Percentiles rank a stretch among this genome's conserved stretches.
phyloP scores from a whole-genome alignment of 208 protist species.

The Crithidia thermophila region DNA sequence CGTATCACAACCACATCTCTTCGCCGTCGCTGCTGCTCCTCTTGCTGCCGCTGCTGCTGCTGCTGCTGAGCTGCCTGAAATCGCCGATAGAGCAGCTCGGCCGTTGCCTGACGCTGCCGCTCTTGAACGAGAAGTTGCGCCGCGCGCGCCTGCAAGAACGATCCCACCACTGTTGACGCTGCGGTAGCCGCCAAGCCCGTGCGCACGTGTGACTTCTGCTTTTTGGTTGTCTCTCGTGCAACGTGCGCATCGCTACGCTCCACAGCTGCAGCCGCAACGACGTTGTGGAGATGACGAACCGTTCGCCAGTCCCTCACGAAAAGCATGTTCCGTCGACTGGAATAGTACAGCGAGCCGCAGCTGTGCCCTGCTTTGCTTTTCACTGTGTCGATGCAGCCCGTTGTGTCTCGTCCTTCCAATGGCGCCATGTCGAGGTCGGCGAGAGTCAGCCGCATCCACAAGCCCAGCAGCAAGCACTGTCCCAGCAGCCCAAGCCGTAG shows the following conservation, averaged over 20 bases:
- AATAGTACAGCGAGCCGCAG: constrained; percentile 24
- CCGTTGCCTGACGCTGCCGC: neutral
- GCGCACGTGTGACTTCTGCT: neutral
- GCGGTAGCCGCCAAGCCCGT: no score
- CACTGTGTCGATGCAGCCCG: no score
- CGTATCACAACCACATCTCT: neutral
- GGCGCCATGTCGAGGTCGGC: constrained; percentile 10
- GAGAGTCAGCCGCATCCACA: constrained; percentile 24
- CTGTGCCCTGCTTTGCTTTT: no score
- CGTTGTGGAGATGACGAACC: constrained; percentile 3
- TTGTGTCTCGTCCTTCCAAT: neutral
- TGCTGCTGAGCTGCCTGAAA: neutral
- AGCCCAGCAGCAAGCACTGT: constrained; percentile 19
- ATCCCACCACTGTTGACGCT: no score
- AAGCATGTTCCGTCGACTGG: constrained; percentile 21
- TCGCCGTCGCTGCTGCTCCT: neutral
- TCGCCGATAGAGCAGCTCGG: neutral
- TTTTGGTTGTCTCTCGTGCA: neutral
- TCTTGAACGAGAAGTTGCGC: no score
- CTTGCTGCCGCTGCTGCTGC: neutral
- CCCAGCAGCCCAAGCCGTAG: constrained; percentile 10
- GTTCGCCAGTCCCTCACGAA: constrained; percentile 28
- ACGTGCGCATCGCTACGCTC: no score
- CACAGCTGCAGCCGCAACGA: no score
- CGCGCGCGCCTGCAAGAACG: no score